phyloP scores from a whole-genome alignment of 1,284 basidiomycete species.

The Pisolithus thermaeus region DNA sequence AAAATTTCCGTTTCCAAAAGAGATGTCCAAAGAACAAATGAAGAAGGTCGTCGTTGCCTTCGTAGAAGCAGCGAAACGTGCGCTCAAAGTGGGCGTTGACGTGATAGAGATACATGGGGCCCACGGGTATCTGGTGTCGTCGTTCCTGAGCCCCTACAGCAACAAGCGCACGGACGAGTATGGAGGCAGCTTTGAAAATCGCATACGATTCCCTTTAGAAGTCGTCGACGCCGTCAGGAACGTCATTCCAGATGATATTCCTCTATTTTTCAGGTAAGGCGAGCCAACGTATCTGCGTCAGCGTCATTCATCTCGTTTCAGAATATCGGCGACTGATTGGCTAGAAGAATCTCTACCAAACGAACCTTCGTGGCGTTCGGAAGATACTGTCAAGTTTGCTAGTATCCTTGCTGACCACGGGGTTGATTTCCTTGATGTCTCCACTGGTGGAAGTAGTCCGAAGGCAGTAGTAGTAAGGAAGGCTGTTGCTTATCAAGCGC shows the following conservation, averaged over 20 bases:
- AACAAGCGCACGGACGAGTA: slow-evolving; percentile 67
- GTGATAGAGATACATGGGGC: slow-evolving; percentile 77
- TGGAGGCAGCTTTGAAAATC: slow-evolving; percentile 73
- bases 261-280: slow-evolving; percentile 61
- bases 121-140: slow-evolving; percentile 62
- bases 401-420: slow-evolving; percentile 50
- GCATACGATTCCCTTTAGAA: slow-evolving; percentile 57
- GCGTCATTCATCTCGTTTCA: slow-evolving; percentile 27
- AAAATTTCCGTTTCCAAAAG: slow-evolving; percentile 45
- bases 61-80: slow-evolving; percentile 55
- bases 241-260: slow-evolving; percentile 52
- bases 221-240: slow-evolving; percentile 48
- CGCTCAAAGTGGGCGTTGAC: slow-evolving; percentile 66
- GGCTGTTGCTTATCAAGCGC: slow-evolving; percentile 49
- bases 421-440: slow-evolving; percentile 63
- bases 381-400: slow-evolving; percentile 54
- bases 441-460: slow-evolving; percentile 52
- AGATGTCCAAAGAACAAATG: slow-evolving; percentile 52
- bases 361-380: slow-evolving; percentile 50
- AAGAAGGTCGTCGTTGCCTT: slow-evolving; percentile 61
- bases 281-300: slow-evolving; percentile 18
- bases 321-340: slow-evolving; percentile 59
- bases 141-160: slow-evolving; percentile 66
- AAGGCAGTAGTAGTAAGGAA: slow-evolving; percentile 40
- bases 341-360: slow-evolving; percentile 45